phyloP scores from a whole-genome alignment of 352 stramenopile species.

The Globisporangium nagaii region DNA sequence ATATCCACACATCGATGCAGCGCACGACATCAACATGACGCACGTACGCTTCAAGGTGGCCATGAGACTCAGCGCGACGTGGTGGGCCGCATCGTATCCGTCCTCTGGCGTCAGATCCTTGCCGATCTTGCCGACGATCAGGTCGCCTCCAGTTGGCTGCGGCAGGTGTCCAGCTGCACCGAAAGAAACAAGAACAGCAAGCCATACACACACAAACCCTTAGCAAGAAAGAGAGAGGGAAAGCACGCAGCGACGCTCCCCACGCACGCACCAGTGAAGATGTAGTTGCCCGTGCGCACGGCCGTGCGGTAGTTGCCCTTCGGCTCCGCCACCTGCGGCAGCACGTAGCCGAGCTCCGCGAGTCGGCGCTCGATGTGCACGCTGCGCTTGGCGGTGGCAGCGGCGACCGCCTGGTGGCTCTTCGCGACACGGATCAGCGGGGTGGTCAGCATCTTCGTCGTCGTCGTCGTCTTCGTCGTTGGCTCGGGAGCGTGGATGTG shows the following conservation, averaged over 20 bases:
- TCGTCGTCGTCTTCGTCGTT: neutral
- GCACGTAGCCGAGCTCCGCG: conserved; percentile 60
- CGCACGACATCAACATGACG: neutral
- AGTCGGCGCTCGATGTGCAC: conserved; percentile 84
- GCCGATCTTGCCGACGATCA: conserved; percentile 82
- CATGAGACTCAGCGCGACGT: conserved; percentile 79
- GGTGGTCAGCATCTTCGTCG: conserved; percentile 22
- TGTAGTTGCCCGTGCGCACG: conserved; percentile 79
- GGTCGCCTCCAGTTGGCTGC: conserved; percentile 28
- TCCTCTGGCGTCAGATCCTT: conserved; percentile 76
- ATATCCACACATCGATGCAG: neutral
- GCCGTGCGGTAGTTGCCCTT: conserved; percentile 90
- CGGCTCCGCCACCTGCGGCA: conserved; percentile 56
- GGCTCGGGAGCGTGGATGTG: neutral
- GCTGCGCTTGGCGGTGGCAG: conserved; percentile 28
- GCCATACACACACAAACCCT: neutral
- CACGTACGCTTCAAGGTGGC: conserved; percentile 77
- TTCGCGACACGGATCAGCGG: conserved; percentile 20
- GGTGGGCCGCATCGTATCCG: conserved; percentile 77
- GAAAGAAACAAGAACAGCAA: neutral
- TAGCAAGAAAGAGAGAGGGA: neutral
- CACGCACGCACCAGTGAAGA: conserved; percentile 53
- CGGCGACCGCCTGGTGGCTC: neutral
- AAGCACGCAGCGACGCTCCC: neutral
- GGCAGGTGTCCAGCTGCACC: conserved; percentile 64